Base-by-base conservation (phyloP, 768 basidiomycete species). In the Rhodosporidiobolus odoratus region DNA sequence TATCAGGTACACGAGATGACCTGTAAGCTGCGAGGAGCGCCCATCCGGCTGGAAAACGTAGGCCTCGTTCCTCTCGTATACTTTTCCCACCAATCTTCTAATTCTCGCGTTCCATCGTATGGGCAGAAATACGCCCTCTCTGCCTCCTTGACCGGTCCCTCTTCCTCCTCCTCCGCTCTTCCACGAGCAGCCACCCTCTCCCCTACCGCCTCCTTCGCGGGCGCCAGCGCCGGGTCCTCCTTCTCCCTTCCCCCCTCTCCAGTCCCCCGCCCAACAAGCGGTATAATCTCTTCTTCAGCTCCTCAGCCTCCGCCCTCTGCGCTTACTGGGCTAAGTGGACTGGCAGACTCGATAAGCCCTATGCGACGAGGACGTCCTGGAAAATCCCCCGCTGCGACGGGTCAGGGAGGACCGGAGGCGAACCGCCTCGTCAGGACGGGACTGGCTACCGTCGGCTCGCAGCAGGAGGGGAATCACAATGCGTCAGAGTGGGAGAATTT, bases 1-100 rank as follows among this genome's bases (percentile, higher is more conserved):
- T 97, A 94, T 76, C 91, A 96, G 75, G 80, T 95, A 21, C 86
- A 98, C 53, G 82, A 84, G 56, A 85, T 86, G 68, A 90, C 94
- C 2, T 96, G 97, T 81, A 83, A 84, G 38, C 84, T 96, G 75
- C 88, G 94, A 30, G 92, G 93, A 17, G 92, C 92, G 1, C 38
- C 68, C 2, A 59, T 75, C 19, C 45, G 62, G 19, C 40, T 75
- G 13, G 70, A 71, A 57, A 75, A 75, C 45, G 74, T 75, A 37
- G 19, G 73, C 34, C 54, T 30, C 16, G 9, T 13, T n/a, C 7
- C 21, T 17, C 25, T 59, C 38, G 2, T n/a, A 21, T 27, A 10
- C 53, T 41, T 17, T 17, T 23, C 13, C n/a, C 15, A 25, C 9
- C 30, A 27, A 17, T 10, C 30, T 17, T 7, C 27, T 17, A 6